Conservation (phyloP, 2,329 filamentous ascomycete species). For the Aureobasidium subglaciale region DNA sequence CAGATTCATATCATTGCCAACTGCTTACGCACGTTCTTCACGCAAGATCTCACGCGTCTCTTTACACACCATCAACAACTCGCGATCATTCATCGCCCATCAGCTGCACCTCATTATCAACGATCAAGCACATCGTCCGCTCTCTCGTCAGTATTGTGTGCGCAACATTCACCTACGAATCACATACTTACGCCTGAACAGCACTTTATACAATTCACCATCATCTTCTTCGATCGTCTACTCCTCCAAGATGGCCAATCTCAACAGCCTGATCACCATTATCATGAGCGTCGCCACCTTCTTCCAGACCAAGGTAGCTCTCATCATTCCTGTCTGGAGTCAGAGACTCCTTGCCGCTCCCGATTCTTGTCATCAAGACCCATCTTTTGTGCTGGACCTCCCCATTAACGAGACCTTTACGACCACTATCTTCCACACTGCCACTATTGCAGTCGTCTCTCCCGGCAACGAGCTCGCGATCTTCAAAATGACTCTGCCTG, state of each 20-base stretch:
- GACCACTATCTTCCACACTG: conserved; percentile 69
- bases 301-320: neutral
- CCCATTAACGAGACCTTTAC: too few relatives aligned
- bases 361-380: neutral
- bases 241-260: neutral
- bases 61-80: too few relatives aligned
- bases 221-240: neutral
- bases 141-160: too few relatives aligned
- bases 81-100: too few relatives aligned
- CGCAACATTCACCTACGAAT: neutral
- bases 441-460: conserved; percentile 67
- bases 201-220: neutral
- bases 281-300: neutral
- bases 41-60: too few relatives aligned
- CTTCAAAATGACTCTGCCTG: neutral
- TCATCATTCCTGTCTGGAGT: neutral
- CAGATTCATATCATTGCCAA: too few relatives aligned
- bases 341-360: neutral
- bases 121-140: too few relatives aligned
- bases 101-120: too few relatives aligned
- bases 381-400: neutral
- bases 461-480: neutral
- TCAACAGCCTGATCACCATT: neutral
- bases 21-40: too few relatives aligned
- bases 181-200: neutral